These are phyloP conservation scores for Sindora glabra DNA, from an alignment of 306 rosid species.

Conservation along the genomic window DNA sequence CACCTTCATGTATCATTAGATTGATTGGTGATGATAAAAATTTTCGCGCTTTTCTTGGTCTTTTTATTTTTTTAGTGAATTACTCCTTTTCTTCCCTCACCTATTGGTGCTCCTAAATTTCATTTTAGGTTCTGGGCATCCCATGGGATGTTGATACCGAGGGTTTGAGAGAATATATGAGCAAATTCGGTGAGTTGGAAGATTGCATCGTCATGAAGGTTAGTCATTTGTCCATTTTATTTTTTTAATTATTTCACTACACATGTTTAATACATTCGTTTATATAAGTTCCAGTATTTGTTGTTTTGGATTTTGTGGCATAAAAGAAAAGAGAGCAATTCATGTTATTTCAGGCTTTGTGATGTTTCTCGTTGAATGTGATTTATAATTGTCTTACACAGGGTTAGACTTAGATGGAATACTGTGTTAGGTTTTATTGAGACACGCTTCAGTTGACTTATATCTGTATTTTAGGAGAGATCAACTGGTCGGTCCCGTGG, in stretches of 20 bases:
- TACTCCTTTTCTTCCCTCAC: background rate
- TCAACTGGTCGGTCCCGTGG: conserved; percentile 95
- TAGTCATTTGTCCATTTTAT: conserved; percentile 2
- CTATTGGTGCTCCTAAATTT: background rate
- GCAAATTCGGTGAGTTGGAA: conserved; percentile 76
- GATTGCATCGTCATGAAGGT: conserved; percentile 94
- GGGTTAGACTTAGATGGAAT: background rate
- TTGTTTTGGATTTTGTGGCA: no score
- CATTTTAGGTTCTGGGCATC: conserved; percentile 60
- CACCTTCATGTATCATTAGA: background rate
- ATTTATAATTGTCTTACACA: background rate
- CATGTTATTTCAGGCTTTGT: background rate
- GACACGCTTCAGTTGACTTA: background rate
- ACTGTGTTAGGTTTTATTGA: background rate
- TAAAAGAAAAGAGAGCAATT: no score
- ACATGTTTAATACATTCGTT: background rate
- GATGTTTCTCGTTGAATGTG: background rate
- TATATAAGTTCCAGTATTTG: no score
- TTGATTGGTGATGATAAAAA: background rate
- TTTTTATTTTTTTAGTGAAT: background rate
- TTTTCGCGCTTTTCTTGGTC: background rate
- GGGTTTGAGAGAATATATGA: conserved; percentile 71
- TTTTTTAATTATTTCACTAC: background rate
- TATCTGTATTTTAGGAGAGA: conserved; percentile 53
- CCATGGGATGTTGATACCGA: conserved; percentile 86